phyloP scores from a whole-genome alignment of 1,139 yeast genomes.

The Yamadazyma trypodendri region DNA sequence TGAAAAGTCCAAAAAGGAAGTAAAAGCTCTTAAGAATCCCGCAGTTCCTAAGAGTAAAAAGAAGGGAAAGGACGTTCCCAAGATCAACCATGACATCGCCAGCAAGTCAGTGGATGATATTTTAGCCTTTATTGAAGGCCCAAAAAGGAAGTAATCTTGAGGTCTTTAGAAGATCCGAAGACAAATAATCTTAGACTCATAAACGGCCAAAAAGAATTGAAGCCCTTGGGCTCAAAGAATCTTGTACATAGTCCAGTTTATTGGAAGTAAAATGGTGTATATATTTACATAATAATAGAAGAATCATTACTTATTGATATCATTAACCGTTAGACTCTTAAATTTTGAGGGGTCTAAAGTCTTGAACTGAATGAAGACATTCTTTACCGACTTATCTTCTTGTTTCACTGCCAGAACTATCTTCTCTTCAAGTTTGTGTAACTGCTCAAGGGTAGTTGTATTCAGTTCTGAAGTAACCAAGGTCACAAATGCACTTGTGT shows the following conservation, averaged over 20 bases:
- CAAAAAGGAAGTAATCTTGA: conserved; percentile 12
- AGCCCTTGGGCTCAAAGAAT: too few species aligned
- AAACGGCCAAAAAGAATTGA: too few species aligned
- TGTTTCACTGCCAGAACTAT: conserved; percentile 24
- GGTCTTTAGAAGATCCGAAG: too few species aligned
- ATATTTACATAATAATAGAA: too few species aligned
- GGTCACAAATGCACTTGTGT: conserved; percentile 39
- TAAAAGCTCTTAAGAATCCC: conserved; percentile 10
- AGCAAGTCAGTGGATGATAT: conserved; percentile 66
- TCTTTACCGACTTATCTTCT: conserved; percentile 36
- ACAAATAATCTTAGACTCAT: too few species aligned
- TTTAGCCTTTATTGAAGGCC: conserved; percentile 62
- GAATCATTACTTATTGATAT: conserved; percentile 9
- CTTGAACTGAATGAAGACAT: conserved; percentile 24
- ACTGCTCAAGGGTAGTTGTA: conserved; percentile 20
- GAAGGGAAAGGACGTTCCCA: conserved; percentile 25
- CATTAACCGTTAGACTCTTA: conserved; percentile 8
- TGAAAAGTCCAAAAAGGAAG: conserved; percentile 25
- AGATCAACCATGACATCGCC: conserved; percentile 55
- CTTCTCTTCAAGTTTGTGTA: conserved; percentile 28
- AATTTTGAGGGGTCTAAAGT: conserved; percentile 8
- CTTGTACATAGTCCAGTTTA: conserved; percentile 8
- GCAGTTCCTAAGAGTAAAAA: conserved; percentile 15
- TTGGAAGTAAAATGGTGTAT: too few species aligned
- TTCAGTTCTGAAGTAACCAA: conserved; percentile 12